Conservation (phyloP, 306 rosid species). For the Arachis stenosperma region DNA sequence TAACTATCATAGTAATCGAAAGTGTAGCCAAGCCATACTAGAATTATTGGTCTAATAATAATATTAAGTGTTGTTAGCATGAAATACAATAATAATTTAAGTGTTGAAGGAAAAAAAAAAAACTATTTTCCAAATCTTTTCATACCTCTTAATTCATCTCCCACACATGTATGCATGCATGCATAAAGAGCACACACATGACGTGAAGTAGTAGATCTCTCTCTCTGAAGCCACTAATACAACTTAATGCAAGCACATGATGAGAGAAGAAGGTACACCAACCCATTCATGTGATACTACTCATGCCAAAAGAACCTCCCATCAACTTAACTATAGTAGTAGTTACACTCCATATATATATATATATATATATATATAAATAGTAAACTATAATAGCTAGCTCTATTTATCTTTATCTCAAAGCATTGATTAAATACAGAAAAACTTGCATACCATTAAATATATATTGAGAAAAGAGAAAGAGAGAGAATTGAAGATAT, state of each 20-base stretch:
- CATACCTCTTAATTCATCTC: not conserved
- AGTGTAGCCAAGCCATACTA: no score
- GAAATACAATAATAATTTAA: no score
- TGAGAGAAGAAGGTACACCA: slow-evolving; percentile 69
- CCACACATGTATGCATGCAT: not conserved
- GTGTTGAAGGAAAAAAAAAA: no score
- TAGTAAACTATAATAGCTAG: not conserved
- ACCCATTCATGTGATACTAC: slow-evolving; percentile 65
- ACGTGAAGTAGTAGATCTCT: not conserved
- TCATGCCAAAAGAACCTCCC: slow-evolving; percentile 49
- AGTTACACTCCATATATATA: slow-evolving; percentile 2
- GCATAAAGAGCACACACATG: slow-evolving; percentile 20
- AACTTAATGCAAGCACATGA: not conserved
- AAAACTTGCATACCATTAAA: not conserved
- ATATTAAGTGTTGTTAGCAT: no score
- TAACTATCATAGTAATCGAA: no score
- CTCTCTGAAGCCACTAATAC: not conserved
- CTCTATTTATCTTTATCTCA: not conserved
- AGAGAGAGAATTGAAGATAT: not conserved
- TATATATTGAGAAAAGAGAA: not conserved
- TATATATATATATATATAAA: no score
- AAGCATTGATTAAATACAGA: not conserved
- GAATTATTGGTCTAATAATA: no score
- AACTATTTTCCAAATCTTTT: not conserved
- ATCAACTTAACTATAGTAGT: slow-evolving; percentile 12